phyloP scores from a whole-genome alignment of 2,329 filamentous ascomycete genomes.

The Eutypella sp. region DNA sequence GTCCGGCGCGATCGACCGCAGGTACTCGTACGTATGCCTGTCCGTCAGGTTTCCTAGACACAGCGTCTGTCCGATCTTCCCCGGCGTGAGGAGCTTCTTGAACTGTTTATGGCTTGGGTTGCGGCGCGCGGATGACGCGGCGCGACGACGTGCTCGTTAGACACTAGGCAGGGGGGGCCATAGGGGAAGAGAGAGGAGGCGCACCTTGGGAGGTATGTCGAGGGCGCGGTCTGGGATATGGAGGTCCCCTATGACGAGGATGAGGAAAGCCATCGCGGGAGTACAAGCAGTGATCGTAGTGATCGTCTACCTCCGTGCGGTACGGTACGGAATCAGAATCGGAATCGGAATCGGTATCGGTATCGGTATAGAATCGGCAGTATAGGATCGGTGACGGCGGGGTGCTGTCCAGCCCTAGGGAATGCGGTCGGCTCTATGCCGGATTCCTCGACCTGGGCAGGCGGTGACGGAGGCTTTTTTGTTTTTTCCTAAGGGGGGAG shows the following conservation, averaged over 20 bases:
- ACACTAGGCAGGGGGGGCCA: neutral
- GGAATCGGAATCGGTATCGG: too few relatives aligned
- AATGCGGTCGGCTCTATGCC: too few relatives aligned
- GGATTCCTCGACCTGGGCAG: too few relatives aligned
- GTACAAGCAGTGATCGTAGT: neutral
- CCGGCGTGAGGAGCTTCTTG: conserved; percentile 77
- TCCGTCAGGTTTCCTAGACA: conserved; percentile 79
- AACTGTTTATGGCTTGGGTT: conserved; percentile 55
- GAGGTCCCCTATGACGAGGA: conserved; percentile 87
- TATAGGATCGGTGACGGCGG: neutral
- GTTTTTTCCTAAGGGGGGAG: too few relatives aligned
- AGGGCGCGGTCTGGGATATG: conserved; percentile 91
- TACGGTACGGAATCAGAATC: neutral
- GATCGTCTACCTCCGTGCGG: neutral
- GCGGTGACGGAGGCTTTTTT: neutral
- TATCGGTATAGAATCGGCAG: too few relatives aligned
- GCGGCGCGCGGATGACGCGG: neutral
- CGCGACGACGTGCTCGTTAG: neutral
- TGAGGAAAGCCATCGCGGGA: conserved; percentile 69
- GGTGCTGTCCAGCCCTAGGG: neutral
- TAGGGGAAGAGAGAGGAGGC: neutral
- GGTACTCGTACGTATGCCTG: conserved; percentile 74
- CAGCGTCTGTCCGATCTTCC: conserved; percentile 77
- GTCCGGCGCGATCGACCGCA: conserved; percentile 68
- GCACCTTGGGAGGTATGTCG: conserved; percentile 84